Evolutionary conservation across 2,329 filamentous ascomycete genomes (phyloP).

Genomic region (Aspergillus luchuensis): DNA sequence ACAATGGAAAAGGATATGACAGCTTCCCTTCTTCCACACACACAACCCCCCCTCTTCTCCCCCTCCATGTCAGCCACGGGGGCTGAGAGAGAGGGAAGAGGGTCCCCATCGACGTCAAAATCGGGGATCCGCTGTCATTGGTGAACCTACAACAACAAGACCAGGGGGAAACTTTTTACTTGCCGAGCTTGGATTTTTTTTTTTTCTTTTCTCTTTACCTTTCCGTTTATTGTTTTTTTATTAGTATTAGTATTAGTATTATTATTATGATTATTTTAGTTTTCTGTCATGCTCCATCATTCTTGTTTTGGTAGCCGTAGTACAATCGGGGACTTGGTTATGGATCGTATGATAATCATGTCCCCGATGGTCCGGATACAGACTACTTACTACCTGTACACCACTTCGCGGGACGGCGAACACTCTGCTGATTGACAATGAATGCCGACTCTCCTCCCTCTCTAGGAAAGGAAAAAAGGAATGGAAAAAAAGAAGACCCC

Average conservation of each 20-base stretch:
- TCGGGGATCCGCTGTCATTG: background rate
- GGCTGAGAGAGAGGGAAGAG: background rate
- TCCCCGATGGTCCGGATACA: background rate
- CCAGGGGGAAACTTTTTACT: background rate
- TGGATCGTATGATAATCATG: slow-evolving; percentile 4
- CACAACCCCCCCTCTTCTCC: too few relatives aligned
- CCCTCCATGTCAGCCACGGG: slow-evolving; percentile 5
- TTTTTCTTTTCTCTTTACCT: background rate
- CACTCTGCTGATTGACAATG: too few relatives aligned
- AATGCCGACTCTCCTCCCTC: too few relatives aligned
- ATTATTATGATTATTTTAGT: too few relatives aligned
- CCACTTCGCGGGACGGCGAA: too few relatives aligned
- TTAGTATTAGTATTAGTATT: background rate
- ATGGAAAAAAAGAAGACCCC: too few relatives aligned
- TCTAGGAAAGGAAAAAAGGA: too few relatives aligned
- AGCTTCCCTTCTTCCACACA: background rate
- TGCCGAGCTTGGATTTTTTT: background rate
- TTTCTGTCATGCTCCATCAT: too few relatives aligned
- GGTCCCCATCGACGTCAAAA: background rate
- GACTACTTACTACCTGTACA: too few relatives aligned
- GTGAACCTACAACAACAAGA: background rate
- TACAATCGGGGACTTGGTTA: background rate
- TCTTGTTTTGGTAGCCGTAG: background rate
- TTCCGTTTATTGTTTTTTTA: background rate
- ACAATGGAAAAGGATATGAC: slow-evolving; percentile 10